Conservation (phyloP, 345 rosid species). For the Eucalyptus lansdowneana region DNA sequence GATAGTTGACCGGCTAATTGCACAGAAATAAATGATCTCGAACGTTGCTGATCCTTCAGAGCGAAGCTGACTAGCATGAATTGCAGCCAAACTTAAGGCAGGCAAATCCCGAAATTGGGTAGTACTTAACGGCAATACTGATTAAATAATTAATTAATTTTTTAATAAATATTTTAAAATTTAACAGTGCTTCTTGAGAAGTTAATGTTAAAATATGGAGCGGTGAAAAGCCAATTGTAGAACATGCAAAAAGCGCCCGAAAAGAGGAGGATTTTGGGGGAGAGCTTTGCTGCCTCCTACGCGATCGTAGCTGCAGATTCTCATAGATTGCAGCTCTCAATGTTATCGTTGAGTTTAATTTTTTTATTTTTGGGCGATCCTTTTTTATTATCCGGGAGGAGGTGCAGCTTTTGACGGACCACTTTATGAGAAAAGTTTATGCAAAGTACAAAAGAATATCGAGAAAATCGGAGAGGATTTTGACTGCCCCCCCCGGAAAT, state of each 20-base stretch:
- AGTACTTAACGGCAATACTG: background rate
- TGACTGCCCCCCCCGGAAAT: background rate
- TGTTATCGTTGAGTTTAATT: background rate
- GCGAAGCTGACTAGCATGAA: background rate
- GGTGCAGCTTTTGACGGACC: background rate
- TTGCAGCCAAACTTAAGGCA: background rate
- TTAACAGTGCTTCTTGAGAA: background rate
- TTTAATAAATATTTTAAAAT: background rate
- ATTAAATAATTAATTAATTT: background rate
- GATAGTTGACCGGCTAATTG: background rate
- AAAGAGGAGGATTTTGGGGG: background rate
- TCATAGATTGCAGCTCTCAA: background rate
- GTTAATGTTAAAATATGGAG: background rate
- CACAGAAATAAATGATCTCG: background rate
- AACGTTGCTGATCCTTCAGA: background rate
- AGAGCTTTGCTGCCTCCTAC: background rate
- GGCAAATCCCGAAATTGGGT: background rate
- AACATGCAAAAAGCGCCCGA: background rate
- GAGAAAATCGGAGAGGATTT: background rate
- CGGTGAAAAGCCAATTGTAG: background rate
- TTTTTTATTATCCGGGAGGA: background rate
- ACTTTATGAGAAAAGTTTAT: background rate
- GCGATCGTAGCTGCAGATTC: background rate
- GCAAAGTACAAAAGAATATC: background rate
- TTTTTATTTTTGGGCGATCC: background rate